These are phyloP conservation scores for Amborella trichopoda DNA, from an alignment of 164 flowering plant genomes.

Conservation along the genomic window DNA sequence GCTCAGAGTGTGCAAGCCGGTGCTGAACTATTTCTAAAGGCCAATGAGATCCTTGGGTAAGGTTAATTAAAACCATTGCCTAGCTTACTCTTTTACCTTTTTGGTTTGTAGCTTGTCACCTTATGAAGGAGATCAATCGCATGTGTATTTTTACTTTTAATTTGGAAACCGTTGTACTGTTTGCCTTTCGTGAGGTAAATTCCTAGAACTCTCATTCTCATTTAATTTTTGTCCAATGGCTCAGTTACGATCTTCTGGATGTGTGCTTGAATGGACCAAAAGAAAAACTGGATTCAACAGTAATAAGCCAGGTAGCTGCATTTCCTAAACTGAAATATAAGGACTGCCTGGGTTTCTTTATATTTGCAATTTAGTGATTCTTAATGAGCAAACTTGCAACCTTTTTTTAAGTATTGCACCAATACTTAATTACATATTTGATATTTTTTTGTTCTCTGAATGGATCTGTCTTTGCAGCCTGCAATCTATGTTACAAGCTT, in stretches of 20 bases:
- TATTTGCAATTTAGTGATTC: not conserved
- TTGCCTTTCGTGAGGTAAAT: not conserved
- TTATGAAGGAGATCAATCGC: not conserved
- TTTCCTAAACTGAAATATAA: not conserved
- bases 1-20: slow-evolving; percentile 84
- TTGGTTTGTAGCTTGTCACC: not conserved
- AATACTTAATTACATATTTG: not conserved
- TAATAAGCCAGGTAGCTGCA: slow-evolving; percentile 81
- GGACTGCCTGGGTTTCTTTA: not conserved
- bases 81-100: not conserved
- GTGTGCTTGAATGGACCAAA: slow-evolving; percentile 90
- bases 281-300: slow-evolving; percentile 89
- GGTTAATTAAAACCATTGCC: not conserved
- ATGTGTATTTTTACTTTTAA: not conserved
- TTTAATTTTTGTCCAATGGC: not conserved
- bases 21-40: slow-evolving; percentile 69
- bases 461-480: slow-evolving; percentile 43
- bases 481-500: slow-evolving; percentile 97
- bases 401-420: not conserved
- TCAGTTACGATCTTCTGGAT: slow-evolving; percentile 81
- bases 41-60: slow-evolving; percentile 91
- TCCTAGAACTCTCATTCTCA: not conserved
- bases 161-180: not conserved
- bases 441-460: not conserved
- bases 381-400: not conserved